These are phyloP conservation scores for Mycena latifolia DNA, from an alignment of 768 basidiomycete genomes.

Conservation along the genomic window DNA sequence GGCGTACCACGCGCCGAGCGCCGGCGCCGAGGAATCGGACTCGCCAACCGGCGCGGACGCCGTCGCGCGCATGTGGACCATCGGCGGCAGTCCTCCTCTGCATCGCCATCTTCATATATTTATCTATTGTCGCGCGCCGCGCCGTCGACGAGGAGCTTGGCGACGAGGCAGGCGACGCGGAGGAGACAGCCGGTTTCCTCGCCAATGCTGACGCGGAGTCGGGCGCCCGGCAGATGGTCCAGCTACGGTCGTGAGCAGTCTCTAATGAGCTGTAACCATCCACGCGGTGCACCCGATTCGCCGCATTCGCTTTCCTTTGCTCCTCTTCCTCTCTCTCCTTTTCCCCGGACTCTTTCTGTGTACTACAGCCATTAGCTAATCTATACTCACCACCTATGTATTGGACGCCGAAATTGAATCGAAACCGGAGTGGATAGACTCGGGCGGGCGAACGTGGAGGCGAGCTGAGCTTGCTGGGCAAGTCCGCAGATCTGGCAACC, in stretches of 20 bases:
- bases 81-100: constrained; percentile 78
- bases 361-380: constrained; percentile 21
- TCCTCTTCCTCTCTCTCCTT: constrained; percentile 1
- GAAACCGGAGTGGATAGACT: neutral
- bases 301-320: neutral
- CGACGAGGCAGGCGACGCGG: constrained; percentile 43
- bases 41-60: constrained; percentile 60
- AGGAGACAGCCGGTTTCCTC: constrained; percentile 32
- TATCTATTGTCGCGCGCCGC: constrained; percentile 82
- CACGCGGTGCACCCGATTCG: neutral
- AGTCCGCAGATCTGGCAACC: no score
- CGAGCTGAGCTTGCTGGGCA: no score
- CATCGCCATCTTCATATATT: constrained; percentile 81
- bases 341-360: neutral
- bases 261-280: neutral
- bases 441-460: neutral
- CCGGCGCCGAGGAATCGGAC: constrained; percentile 46
- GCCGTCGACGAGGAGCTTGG: constrained; percentile 66
- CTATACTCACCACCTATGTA: constrained; percentile 32
- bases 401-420: constrained; percentile 7
- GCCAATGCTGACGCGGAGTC: constrained; percentile 12
- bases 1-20: constrained; percentile 63
- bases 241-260: constrained; percentile 10
- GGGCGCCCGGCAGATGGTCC: constrained; percentile 22
- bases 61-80: constrained; percentile 72